Base-by-base conservation (phyloP, 1,284 basidiomycete species). In the Cystobasidium pallidum region DNA sequence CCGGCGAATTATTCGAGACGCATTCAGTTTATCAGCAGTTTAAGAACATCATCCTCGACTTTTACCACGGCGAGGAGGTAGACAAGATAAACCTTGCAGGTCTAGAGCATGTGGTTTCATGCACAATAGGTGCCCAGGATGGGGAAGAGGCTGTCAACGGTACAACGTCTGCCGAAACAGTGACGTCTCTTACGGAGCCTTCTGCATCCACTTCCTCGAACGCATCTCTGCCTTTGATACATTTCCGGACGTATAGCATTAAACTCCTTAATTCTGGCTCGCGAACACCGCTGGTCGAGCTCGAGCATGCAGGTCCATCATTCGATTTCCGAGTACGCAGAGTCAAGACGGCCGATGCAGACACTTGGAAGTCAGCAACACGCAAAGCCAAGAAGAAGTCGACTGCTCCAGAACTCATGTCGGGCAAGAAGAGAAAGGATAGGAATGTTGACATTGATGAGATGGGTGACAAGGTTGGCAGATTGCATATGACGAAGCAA, bases 391-490 rank as follows among this genome's bases (percentile, higher is more conserved):
- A 94, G 84, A 78, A 96, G 75, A 89, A 89, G 82, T 92, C 92
- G 83, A 85, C 85, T 76, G 90, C 92, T 57, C 83, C 92, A 58
- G 91, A 92, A 83, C 61, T 58, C 3, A 89, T 86, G 80, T 92
- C 92, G 0, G 80, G 92, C n/a, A 92, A 91, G 86, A 94, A 92
- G 86, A 87, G 86, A 82, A 94, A 92, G 87, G 97, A 97, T 81
- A 82, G 83, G 78, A 83, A 83, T 74, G 81, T 94, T 81, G 93
- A 96, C 84, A 92, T 94, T 75, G 95, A 99, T 83, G 92, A 93
- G 81, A 97, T 98, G 95, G 95, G 95, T 72, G 93, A 99, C 82
- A 83, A 94, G 82, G 86, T 95, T 75, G 95, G 94, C 58, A 85
- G 88, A 73, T 87, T 99, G 65, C 95, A 98, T 81, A 82, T 99